Evolutionary conservation across 257 asterid species (phyloP), one percentile per base, ranked within the genome.

Genomic region (Orobanche coerulescens): DNA sequence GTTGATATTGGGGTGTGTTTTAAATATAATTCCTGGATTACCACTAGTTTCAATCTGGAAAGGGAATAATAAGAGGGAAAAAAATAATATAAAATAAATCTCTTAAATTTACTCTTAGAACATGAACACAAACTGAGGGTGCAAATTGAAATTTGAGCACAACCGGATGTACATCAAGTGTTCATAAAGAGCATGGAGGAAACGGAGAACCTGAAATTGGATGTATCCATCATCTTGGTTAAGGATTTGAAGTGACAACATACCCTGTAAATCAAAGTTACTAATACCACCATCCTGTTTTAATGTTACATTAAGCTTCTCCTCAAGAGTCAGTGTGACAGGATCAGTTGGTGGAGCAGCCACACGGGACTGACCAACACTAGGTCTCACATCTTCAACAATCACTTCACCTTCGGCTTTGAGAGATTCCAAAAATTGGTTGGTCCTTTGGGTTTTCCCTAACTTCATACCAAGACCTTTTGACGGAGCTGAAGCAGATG

Each of bases 1-100:
- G 83, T 85, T 85, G 66, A 91, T 84, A 70, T 91, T 91, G 33
- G 98, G 98, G 74, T 91, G 98, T 11, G 96, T 86, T 76, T 91
- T 91, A 73, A 77, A 91, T 19, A 80, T 73, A 76, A 91, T 79
- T 70, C 87, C 86, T 18, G 86, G 84, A 74, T 85, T 90, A 24
- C 80, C 95, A 61, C 95, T 76, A 55, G 96, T 78, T 65, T 85
- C 96, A 78, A 90, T 76, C 97, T 90, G 89, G 13, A 47, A 47
- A 19, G 22, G 23, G 23, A 15, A 22, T n/a, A 14, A 43, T 8
- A 7, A 6, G 18, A 15, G 5, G 15, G 67, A 73, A 70, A 70
- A 42, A 62, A 51, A 61, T 37, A 44, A 31, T 44, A 61, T 30
- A 54, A 58, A 63, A 14, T 11, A 52, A 46, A 40, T 13, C 4